Evolutionary conservation across 2,329 filamentous ascomycete genomes (phyloP), one percentile per base, ranked within the genome.

Genomic region (Lecanosticta acicola): DNA sequence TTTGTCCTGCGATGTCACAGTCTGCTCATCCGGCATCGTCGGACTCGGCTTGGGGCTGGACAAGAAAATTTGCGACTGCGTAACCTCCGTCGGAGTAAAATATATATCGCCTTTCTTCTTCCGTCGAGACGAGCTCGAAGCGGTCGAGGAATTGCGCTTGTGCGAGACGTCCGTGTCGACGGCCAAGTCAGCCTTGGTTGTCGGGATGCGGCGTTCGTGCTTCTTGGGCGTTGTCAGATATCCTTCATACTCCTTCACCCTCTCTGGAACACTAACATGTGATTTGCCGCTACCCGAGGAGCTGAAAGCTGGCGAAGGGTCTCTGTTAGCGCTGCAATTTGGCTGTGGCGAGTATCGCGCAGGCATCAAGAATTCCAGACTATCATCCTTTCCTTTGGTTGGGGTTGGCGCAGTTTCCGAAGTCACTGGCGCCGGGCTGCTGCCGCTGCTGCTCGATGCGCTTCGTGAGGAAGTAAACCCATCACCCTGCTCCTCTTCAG

Each of bases 61-160:
- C 9, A 62, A 34, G 26, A 46, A 57, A 18, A 55, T 53, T 37
- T 48, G 45, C 16, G 47, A 52, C 10, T 34, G 47, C 9, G 50
- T 55, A 4, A 54, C 51, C 32, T 59, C 51, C 32, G 51, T 55
- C 1, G 59, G 58, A 3, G 53, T 55, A 39, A 61, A 61, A 45
- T 59, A 61, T 9, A 61, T 55, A 8, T 59, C 57, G 17, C 43
- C 41, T 17, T 39, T 39, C 13, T 47, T 35, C 4, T 40, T 44
- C 4, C 46, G 20, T 16, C 48, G 46, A 10, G 43, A 52, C 8
- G 43, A 37, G 17, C 33, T 36, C 33, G 3, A 37, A 11, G 5
- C 11, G 24, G 7, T 29, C 24, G 24, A 5, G 24, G n/a, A n/a
- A n/a, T 4, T 21, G 14, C 16, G 43, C 16, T 18, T 20, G 32